Evolutionary conservation across 352 stramenopile genomes (phyloP).

Genomic region (Globisporangium barbulae): DNA sequence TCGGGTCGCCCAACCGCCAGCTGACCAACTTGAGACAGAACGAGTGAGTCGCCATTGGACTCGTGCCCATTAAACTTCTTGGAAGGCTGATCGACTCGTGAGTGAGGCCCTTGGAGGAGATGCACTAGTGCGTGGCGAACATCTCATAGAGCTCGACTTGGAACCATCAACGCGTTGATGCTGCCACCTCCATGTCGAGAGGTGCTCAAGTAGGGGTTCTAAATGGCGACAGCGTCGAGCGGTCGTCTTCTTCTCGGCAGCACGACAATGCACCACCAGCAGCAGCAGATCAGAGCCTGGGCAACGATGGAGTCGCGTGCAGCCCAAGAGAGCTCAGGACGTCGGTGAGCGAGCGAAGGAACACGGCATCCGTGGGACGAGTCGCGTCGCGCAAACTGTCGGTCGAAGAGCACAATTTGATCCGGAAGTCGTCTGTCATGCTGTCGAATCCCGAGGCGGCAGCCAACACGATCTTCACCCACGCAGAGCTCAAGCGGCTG

Average conservation of each 20-base stretch:
- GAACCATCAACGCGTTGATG: not conserved
- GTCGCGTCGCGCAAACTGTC: constrained; percentile 24
- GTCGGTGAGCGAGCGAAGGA: not conserved
- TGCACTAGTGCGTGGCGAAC: not conserved
- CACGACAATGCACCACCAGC: not conserved
- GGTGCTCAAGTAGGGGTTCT: constrained; percentile 10
- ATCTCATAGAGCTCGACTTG: not conserved
- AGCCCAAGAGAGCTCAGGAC: not conserved
- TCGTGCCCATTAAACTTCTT: not conserved
- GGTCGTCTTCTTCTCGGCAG: not conserved
- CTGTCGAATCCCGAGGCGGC: constrained; percentile 39
- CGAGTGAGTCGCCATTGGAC: not conserved
- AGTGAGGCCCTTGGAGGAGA: not conserved
- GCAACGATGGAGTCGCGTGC: not conserved
- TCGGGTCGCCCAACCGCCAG: not conserved
- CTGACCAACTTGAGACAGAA: not conserved
- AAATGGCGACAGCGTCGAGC: not conserved
- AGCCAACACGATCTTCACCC: constrained; percentile 33
- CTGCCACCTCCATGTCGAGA: constrained; percentile 10
- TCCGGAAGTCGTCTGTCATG: constrained; percentile 52
- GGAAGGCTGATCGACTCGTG: not conserved
- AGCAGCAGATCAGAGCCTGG: not conserved
- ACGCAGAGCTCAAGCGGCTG: constrained; percentile 38
- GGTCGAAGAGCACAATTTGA: constrained; percentile 32
- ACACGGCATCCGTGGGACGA: not conserved